Conservation (phyloP, 2,329 filamentous ascomycete species). For the Dichotomopilus funicola region DNA sequence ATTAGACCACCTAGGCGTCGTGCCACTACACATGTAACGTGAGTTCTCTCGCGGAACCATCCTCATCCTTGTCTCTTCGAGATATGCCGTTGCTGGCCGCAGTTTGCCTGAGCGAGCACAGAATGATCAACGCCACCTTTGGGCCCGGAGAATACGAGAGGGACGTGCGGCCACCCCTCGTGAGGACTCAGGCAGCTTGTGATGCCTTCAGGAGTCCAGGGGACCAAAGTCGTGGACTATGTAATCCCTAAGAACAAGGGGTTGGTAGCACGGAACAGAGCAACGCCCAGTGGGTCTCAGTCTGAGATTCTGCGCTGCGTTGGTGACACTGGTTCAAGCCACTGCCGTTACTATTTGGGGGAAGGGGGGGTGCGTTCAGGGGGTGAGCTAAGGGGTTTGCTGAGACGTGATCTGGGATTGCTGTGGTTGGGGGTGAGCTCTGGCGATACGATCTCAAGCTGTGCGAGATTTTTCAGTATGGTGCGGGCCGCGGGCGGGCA, state of each 20-base stretch:
- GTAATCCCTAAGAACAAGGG: background rate
- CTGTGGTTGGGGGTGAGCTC: background rate
- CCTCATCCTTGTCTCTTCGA: too few relatives aligned
- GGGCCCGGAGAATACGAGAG: background rate
- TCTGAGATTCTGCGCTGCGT: slow-evolving; percentile 8
- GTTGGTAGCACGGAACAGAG: background rate
- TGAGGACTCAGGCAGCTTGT: background rate
- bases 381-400: too few relatives aligned
- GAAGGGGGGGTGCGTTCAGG: too few relatives aligned
- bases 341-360: background rate
- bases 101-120: background rate
- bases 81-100: background rate
- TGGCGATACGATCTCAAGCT: background rate
- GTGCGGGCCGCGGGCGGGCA: background rate
- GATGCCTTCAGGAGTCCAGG: too few relatives aligned
- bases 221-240: too few relatives aligned
- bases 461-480: background rate
- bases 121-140: background rate
- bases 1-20: too few relatives aligned
- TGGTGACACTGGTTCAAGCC: slow-evolving; percentile 6
- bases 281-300: background rate
- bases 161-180: background rate
- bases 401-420: background rate
- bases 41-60: too few relatives aligned
- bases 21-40: too few relatives aligned